phyloP scores from a whole-genome alignment of 768 basidiomycete species.

The Rickenella mellea region DNA sequence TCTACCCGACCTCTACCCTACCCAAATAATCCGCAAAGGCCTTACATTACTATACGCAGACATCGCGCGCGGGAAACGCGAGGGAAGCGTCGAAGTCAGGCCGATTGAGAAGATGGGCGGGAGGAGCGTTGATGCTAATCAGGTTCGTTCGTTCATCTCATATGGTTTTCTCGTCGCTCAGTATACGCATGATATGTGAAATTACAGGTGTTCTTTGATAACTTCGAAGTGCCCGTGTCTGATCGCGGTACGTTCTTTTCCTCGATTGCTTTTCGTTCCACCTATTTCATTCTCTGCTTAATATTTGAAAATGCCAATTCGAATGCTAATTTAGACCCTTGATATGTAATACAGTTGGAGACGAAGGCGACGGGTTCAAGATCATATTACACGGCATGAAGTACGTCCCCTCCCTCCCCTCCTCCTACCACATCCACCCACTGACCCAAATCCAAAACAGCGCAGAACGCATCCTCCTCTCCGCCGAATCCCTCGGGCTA shows the following conservation, averaged over 20 bases:
- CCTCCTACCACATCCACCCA: background rate
- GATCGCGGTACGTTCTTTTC: slow-evolving; percentile 1
- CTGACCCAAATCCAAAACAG: background rate
- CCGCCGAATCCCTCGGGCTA: slow-evolving; percentile 12
- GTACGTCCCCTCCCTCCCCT: background rate
- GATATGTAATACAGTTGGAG: slow-evolving; percentile 8
- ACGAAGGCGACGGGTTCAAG: slow-evolving; percentile 14
- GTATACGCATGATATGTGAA: no score
- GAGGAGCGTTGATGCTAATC: slow-evolving; percentile 12
- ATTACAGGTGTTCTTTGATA: slow-evolving; percentile 9
- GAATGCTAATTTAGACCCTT: background rate
- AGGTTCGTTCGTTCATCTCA: slow-evolving; percentile 1
- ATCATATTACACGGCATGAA: slow-evolving; percentile 17
- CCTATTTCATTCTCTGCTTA: no score
- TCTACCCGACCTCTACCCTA: no score
- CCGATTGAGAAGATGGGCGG: slow-evolving; percentile 14
- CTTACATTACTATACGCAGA: slow-evolving; percentile 11
- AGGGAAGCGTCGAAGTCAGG: slow-evolving; percentile 1
- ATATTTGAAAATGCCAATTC: background rate
- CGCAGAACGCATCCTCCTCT: slow-evolving; percentile 13
- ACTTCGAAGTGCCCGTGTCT: slow-evolving; percentile 6
- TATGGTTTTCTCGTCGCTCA: background rate
- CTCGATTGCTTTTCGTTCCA: background rate
- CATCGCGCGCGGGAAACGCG: slow-evolving; percentile 3
- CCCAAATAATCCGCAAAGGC: no score